Evolutionary conservation across 2,329 filamentous ascomycete genomes (phyloP).

Genomic region (Ophiostoma ulmi): DNA sequence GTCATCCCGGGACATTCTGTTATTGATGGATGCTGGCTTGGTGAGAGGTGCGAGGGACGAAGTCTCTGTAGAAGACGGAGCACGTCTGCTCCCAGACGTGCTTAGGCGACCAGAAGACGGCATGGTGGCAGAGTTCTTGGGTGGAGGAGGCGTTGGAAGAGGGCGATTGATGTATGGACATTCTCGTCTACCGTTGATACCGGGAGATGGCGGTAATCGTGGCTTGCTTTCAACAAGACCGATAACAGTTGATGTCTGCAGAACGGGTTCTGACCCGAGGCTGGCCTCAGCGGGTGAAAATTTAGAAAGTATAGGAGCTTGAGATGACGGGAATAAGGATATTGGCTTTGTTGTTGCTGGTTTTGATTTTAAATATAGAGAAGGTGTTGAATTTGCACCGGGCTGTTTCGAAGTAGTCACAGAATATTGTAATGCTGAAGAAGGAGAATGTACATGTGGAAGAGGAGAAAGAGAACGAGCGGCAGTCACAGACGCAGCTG

Average conservation of each 20-base stretch:
- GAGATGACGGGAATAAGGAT: neutral
- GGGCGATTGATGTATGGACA: slow-evolving; percentile 33
- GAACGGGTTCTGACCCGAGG: neutral
- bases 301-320: neutral
- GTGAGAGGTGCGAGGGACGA: neutral
- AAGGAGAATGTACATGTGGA: slow-evolving; percentile 6
- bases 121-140: slow-evolving; percentile 29
- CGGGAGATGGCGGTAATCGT: slow-evolving; percentile 29
- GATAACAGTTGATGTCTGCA: neutral
- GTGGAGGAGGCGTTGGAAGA: slow-evolving; percentile 32
- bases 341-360: neutral
- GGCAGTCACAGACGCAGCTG: slow-evolving; percentile 16
- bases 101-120: slow-evolving; percentile 11
- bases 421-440: neutral
- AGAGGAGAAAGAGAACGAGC: slow-evolving; percentile 10
- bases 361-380: neutral
- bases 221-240: neutral
- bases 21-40: slow-evolving; percentile 12
- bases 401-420: neutral
- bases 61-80: neutral
- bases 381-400: neutral
- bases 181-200: slow-evolving; percentile 31
- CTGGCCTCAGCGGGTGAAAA: neutral
- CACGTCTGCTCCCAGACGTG: slow-evolving; percentile 3
- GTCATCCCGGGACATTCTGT: slow-evolving; percentile 42